A percentile compares a stretch with the other conserved stretches of the same genome.
These are phyloP conservation scores for Prorocentrum cordatum DNA, from an alignment of 169 alveolate genomes.

Conservation along the genomic window DNA sequence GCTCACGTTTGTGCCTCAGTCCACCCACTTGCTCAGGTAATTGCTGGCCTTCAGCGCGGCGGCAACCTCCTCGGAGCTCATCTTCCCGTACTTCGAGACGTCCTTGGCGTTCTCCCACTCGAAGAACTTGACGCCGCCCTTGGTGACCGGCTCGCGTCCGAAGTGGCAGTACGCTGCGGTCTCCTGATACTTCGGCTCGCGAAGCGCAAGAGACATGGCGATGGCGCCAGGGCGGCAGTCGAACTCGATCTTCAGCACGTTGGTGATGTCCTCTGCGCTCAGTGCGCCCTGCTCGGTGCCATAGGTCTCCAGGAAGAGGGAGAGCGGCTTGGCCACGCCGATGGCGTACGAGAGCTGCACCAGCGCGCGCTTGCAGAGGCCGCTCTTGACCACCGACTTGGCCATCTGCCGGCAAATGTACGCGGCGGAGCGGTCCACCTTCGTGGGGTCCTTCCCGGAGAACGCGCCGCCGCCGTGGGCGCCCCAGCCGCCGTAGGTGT, in stretches of 20 bases:
- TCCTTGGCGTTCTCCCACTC: constrained; percentile 71
- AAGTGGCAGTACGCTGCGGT: constrained; percentile 72
- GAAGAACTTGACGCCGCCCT: constrained; percentile 66
- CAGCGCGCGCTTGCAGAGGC: constrained; percentile 88
- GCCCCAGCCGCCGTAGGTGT: constrained; percentile 99
- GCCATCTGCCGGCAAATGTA: constrained; percentile 98
- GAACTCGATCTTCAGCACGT: constrained; percentile 42
- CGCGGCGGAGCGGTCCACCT: constrained; percentile 99
- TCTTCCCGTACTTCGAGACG: constrained; percentile 42
- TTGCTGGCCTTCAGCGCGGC: constrained; percentile 38
- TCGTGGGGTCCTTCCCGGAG: constrained; percentile 98
- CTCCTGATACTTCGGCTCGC: constrained; percentile 69
- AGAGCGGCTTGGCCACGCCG: constrained; percentile 95
- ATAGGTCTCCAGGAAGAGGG: constrained; percentile 83
- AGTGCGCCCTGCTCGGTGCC: constrained; percentile 33
- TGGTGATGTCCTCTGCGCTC: constrained; percentile 18
- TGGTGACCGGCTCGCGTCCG: constrained; percentile 66
- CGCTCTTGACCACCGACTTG: constrained; percentile 92
- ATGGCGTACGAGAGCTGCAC: constrained; percentile 95
- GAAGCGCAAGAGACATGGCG: constrained; percentile 45
- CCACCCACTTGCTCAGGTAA: constrained; percentile 67
- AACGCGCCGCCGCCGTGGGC: constrained; percentile 99
- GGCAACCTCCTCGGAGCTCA: constrained; percentile 16
- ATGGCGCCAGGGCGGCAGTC: constrained; percentile 70
- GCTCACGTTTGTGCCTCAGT: no score